A percentile compares a stretch with the other conserved stretches of the same genome.
phyloP scores from a whole-genome alignment of 352 stramenopile species.

The Phytopythium chamaehyphon region DNA sequence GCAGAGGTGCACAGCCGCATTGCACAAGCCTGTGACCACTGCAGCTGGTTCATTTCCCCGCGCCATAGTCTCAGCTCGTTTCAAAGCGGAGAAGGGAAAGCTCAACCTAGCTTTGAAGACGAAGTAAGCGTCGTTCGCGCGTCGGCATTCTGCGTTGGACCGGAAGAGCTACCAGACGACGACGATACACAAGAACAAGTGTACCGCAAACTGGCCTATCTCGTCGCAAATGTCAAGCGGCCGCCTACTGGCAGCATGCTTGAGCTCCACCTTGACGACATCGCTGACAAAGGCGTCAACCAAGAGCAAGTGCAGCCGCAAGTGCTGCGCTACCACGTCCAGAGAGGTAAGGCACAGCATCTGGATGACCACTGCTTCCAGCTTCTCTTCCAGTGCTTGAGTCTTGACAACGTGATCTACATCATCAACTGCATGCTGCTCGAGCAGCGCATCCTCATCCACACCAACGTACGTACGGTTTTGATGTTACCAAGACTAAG shows the following conservation, averaged over 20 bases:
- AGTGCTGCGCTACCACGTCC: conserved; percentile 44
- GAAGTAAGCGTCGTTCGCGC: conserved; percentile 6
- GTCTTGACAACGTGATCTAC: conserved; percentile 74
- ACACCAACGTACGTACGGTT: conserved; percentile 54
- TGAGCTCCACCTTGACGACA: not conserved
- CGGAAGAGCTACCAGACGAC: too few relatives aligned
- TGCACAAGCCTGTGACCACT: conserved; percentile 33
- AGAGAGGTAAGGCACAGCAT: conserved; percentile 51
- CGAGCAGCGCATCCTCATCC: conserved; percentile 79
- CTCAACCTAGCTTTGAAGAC: conserved; percentile 3
- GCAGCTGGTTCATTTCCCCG: conserved; percentile 61
- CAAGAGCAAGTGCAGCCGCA: not conserved
- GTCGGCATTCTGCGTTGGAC: conserved; percentile 2
- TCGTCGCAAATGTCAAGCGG: conserved; percentile 1
- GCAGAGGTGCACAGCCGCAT: conserved; percentile 38
- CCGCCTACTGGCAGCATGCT: not conserved
- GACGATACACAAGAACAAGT: not conserved
- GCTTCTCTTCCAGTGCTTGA: conserved; percentile 79
- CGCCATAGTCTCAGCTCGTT: conserved; percentile 11
- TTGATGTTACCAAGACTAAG: not conserved
- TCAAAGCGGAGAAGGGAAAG: not conserved
- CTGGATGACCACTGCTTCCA: conserved; percentile 80
- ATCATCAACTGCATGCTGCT: conserved; percentile 80
- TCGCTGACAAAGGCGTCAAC: not conserved
- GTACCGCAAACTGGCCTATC: conserved; percentile 1